Evolutionary conservation across 805 yeast genomes (phyloP).

Genomic region (Pichia manshurica): DNA sequence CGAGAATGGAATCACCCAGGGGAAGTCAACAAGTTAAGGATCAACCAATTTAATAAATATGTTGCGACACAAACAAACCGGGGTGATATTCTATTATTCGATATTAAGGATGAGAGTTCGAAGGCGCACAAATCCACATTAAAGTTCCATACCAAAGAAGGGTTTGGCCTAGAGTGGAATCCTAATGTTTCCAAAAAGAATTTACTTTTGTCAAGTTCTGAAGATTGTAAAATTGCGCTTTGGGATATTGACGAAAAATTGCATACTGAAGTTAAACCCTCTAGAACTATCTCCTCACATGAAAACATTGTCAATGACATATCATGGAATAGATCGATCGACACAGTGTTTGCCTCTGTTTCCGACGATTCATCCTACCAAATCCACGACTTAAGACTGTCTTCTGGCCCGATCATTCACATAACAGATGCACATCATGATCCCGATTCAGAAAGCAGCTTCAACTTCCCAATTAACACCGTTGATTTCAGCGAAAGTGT

Average conservation of each 20-base stretch:
- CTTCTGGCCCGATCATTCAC: constrained; percentile 38
- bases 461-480: constrained; percentile 43
- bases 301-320: constrained; percentile 60
- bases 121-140: constrained; percentile 27
- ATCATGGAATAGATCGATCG: constrained; percentile 44
- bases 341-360: constrained; percentile 57
- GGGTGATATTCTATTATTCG: constrained; percentile 46
- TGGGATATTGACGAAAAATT: constrained; percentile 49
- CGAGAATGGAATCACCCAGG: constrained; percentile 58
- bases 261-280: constrained; percentile 33
- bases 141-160: constrained; percentile 58
- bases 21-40: constrained; percentile 58
- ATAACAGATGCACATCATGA: constrained; percentile 47
- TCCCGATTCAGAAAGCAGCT: constrained; percentile 26
- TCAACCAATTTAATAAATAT: constrained; percentile 42
- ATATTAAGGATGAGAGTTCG: constrained; percentile 21
- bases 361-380: constrained; percentile 62
- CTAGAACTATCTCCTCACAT: constrained; percentile 45
- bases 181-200: constrained; percentile 29
- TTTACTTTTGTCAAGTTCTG: constrained; percentile 55
- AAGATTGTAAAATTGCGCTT: constrained; percentile 60
- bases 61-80: constrained; percentile 51
- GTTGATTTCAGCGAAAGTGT: constrained; percentile 58
- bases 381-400: constrained; percentile 50
- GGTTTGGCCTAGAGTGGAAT: constrained; percentile 70